phyloP scores from a whole-genome alignment of 257 asterid genomes.

The Gardenia jasminoides region DNA sequence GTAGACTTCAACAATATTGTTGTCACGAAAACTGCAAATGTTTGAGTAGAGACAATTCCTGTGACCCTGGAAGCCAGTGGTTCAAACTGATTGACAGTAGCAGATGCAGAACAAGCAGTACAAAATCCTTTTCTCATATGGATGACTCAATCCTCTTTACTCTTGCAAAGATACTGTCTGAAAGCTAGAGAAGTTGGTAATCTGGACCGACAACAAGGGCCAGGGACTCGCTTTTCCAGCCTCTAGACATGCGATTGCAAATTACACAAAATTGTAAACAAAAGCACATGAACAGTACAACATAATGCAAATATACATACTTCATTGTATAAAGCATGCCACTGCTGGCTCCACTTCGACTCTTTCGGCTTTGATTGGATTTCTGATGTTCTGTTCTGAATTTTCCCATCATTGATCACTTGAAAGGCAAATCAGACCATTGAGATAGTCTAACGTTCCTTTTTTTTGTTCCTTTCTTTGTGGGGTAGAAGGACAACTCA shows the following conservation, averaged over 20 bases:
- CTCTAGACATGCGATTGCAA: neutral
- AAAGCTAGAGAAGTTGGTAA: conserved; percentile 3
- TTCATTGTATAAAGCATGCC: neutral
- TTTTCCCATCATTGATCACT: too few species aligned
- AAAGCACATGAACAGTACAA: conserved; percentile 4
- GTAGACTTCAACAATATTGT: conserved; percentile 51
- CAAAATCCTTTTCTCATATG: conserved; percentile 22
- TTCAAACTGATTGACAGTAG: conserved; percentile 85
- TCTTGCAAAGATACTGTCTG: conserved; percentile 37
- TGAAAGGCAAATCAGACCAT: too few species aligned
- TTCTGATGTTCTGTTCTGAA: too few species aligned
- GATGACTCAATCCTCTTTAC: conserved; percentile 29
- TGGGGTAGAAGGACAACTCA: too few species aligned
- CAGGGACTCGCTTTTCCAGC: neutral
- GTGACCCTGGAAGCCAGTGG: conserved; percentile 97
- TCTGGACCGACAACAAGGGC: neutral
- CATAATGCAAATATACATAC: neutral
- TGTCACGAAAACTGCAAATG: conserved; percentile 79
- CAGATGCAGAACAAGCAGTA: conserved; percentile 33
- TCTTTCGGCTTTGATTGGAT: too few species aligned
- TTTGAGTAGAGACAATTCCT: conserved; percentile 45
- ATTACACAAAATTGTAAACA: neutral
- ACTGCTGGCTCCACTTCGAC: too few species aligned
- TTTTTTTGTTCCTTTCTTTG: too few species aligned
- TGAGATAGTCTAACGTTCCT: too few species aligned